A percentile compares a stretch with the other conserved stretches of the same genome.
phyloP scores from a whole-genome alignment of 441 rosid genomes.

The Erodium moschatum region DNA sequence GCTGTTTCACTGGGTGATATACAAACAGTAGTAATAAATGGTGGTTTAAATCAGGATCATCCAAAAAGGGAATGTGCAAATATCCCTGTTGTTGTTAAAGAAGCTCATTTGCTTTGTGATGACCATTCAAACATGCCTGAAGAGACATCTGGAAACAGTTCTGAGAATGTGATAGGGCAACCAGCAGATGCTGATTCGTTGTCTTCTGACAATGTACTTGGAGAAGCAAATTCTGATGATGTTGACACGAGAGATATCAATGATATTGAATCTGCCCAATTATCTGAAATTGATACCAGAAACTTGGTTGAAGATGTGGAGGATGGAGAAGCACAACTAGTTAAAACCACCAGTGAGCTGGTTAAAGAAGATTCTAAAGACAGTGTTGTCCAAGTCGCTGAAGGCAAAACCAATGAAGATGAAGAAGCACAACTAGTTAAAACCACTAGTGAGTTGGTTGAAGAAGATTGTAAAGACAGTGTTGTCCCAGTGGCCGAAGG shows the following conservation, averaged over 20 bases:
- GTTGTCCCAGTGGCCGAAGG: neutral
- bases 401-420: neutral
- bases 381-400: neutral
- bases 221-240: neutral
- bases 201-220: neutral
- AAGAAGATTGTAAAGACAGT: neutral
- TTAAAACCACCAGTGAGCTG: neutral
- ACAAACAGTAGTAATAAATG: slow-evolving; percentile 23
- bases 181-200: neutral
- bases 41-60: slow-evolving; percentile 13
- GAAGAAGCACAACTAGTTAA: neutral
- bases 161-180: neutral
- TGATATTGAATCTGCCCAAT: neutral
- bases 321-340: slow-evolving; percentile 1
- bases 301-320: neutral
- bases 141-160: neutral
- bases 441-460: neutral
- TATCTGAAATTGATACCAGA: neutral
- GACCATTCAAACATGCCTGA: neutral
- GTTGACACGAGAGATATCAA: neutral
- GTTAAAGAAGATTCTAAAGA: neutral
- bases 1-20: slow-evolving; percentile 12
- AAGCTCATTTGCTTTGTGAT: neutral
- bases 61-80: slow-evolving; percentile 16
- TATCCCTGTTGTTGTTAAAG: neutral